Evolutionary conservation across 2,329 filamentous ascomycete species (phyloP), one percentile per base, ranked within the genome.

Genomic region (Alternaria triticina): DNA sequence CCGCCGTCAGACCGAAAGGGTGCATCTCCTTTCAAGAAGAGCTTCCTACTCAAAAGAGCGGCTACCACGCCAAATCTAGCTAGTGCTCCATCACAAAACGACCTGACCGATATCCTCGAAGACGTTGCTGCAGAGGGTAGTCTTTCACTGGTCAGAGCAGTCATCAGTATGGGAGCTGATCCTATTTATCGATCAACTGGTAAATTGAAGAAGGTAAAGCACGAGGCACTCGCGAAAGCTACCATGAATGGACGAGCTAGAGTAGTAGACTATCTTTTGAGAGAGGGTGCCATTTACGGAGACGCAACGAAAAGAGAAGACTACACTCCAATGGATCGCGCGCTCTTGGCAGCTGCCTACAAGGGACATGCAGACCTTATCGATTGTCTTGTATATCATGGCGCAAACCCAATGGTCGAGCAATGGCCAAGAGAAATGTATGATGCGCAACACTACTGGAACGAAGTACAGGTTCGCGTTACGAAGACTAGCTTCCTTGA

Each of bases 401-500:
- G 67, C 6, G 69, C 61, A 8, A 70, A 71, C 8, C 64, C 67
- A 13, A 64, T 68, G 65, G 59, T 60, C 17, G 67, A 68, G 44
- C 67, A 67, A 59, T 71, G 69, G 69, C 69, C 69, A 17, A 56
- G 63, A 22, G 67, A 70, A 22, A 65, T 71, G 46, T 64, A 70
- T 10, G 65, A 68, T 6, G 54, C 64, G 5, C 67, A 70, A 27
- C 64, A 71, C 15, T 71, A 71, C 22, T 71, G 69, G 69, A 59
- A 64, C 3, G 61, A 71, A 4, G 49, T 25, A 2, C 58, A 65
- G 43, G 58, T 71, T 5, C 59, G 67, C n/a, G 54, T 71, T 4
- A 58, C 65, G 7, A 71, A 70, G 23, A 66, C 58, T 1, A 71
- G 67, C 23, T 62, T 71, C 9, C 44, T 71, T 12, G 69, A 71